Base-by-base conservation (phyloP, 148 eudicot genomes). In the Chenopodium suecicum region DNA sequence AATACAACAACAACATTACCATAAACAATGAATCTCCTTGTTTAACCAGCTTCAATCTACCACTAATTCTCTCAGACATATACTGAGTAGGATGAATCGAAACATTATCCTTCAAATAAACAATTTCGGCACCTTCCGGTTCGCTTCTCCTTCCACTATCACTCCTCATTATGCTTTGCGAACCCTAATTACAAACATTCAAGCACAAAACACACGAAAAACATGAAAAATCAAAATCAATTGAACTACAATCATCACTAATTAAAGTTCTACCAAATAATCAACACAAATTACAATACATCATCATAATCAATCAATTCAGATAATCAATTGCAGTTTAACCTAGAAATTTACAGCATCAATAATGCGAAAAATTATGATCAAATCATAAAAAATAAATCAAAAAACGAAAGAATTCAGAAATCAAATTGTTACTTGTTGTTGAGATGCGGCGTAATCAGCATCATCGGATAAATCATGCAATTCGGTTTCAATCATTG, bases 61-160 rank as follows among this genome's bases (percentile, higher is more conserved):
- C 99, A 76, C 98, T 85, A 79, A 96, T 96, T 86, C 98, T 89
- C 88, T 96, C 99, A 54, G 94, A 88, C 64, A 91, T 93, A 31
- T 87, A 89, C 86, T 96, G 99, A 74, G 98, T 94, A 3, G 99
- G 98, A 83, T 96, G 99, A 87, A 96, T 91, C 9, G 99, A 83
- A 68, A 96, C 99, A 87, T 96, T 94, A 65, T 96, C 98, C 83
- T 91, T 94, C 83, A 83, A 46, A 82, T 85, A 96, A 54, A 96
- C 90, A 29, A 90, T 50, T 66, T 94, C 95, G 2, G 93, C 90
- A 17, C 90, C 89, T 46, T 90, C 97, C 25, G 94, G 85, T 27
- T 94, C 98, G 76, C 88, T 91, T 83, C 89, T 88, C 78, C 82
- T 92, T 11, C 89, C 85, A 85, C 94, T 94, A 47, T 87, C 91